Conservation (phyloP, 768 basidiomycete genomes). For the Albatrellus ellisii region DNA sequence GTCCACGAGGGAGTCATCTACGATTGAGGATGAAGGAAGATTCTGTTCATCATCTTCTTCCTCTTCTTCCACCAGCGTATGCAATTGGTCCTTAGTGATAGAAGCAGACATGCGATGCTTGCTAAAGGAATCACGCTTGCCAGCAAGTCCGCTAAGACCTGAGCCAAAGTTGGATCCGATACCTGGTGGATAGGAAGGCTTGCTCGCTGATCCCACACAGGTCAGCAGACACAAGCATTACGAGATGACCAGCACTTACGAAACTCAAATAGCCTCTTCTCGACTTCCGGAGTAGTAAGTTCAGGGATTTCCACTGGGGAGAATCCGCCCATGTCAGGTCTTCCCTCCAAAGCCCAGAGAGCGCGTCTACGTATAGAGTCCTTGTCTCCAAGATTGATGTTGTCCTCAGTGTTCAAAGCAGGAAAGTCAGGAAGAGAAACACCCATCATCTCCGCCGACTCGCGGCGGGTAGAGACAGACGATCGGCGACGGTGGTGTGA, state of each 20-base stretch:
- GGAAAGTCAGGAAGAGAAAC: constrained; percentile 58
- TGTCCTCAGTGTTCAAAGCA: constrained; percentile 46
- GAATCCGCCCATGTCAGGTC: constrained; percentile 48
- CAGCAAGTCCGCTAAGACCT: constrained; percentile 29
- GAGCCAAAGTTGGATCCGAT: constrained; percentile 28
- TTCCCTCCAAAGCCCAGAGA: constrained; percentile 80
- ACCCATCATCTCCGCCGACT: constrained; percentile 89
- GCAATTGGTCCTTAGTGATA: constrained; percentile 56
- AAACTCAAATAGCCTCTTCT: constrained; percentile 49
- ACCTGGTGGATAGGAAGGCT: constrained; percentile 43
- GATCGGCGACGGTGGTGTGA: constrained; percentile 81
- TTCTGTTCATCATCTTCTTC: constrained; percentile 57
- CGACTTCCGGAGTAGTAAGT: constrained; percentile 42
- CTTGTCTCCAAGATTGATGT: constrained; percentile 54
- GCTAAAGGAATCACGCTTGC: constrained; percentile 71
- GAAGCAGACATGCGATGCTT: constrained; percentile 53
- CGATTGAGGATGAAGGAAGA: constrained; percentile 1
- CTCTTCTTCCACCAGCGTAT: constrained; percentile 74
- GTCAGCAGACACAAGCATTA: background rate
- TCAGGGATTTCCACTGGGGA: constrained; percentile 80
- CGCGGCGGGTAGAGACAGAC: constrained; percentile 79
- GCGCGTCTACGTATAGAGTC: constrained; percentile 75
- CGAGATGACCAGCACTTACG: constrained; percentile 41
- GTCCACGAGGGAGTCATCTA: constrained; percentile 1
- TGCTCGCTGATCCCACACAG: constrained; percentile 32